A percentile compares a stretch with the other conserved stretches of the same genome.
These are phyloP conservation scores for Pseudogymnoascus sp. DNA, from an alignment of 2,329 filamentous ascomycete species.

Conservation along the genomic window DNA sequence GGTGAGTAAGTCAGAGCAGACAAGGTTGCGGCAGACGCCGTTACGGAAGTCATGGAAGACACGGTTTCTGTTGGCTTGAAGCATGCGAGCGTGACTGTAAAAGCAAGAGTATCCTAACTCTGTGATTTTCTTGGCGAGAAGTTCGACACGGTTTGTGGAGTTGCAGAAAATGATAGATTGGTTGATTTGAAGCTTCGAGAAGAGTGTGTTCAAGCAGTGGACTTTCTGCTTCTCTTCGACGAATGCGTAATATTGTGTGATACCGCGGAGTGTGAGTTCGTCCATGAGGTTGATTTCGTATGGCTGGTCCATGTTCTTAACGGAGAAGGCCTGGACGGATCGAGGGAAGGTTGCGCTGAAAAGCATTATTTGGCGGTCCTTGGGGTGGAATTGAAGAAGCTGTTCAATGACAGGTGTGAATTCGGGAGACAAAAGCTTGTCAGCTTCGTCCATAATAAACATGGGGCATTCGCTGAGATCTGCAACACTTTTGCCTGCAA, in stretches of 20 bases:
- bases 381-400: slow-evolving; percentile 87
- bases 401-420: slow-evolving; percentile 98
- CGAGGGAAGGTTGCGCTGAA: slow-evolving; percentile 97
- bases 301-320: slow-evolving; percentile 93
- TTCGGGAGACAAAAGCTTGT: slow-evolving; percentile 92
- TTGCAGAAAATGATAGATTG: slow-evolving; percentile 99
- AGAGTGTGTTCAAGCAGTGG: slow-evolving; percentile 96
- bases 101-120: slow-evolving; percentile 99
- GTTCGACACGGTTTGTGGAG: slow-evolving; percentile 94
- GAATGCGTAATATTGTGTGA: slow-evolving; percentile 98
- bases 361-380: slow-evolving; percentile 97
- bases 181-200: slow-evolving; percentile 98
- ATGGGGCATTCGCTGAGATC: slow-evolving; percentile 94
- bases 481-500: slow-evolving; percentile 92
- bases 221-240: slow-evolving; percentile 99
- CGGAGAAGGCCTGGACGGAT: slow-evolving; percentile 95
- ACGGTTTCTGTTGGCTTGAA: slow-evolving; percentile 91
- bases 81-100: slow-evolving; percentile 98
- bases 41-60: slow-evolving; percentile 99
- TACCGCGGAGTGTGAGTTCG: slow-evolving; percentile 92
- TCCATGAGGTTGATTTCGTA: slow-evolving; percentile 99
- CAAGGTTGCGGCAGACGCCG: slow-evolving; percentile 92
- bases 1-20: slow-evolving; percentile 94
- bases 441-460: slow-evolving; percentile 99
- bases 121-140: slow-evolving; percentile 98